These are phyloP conservation scores for Tolypocladium guangdongense DNA, from an alignment of 2,329 filamentous ascomycete genomes.

Conservation along the genomic window DNA sequence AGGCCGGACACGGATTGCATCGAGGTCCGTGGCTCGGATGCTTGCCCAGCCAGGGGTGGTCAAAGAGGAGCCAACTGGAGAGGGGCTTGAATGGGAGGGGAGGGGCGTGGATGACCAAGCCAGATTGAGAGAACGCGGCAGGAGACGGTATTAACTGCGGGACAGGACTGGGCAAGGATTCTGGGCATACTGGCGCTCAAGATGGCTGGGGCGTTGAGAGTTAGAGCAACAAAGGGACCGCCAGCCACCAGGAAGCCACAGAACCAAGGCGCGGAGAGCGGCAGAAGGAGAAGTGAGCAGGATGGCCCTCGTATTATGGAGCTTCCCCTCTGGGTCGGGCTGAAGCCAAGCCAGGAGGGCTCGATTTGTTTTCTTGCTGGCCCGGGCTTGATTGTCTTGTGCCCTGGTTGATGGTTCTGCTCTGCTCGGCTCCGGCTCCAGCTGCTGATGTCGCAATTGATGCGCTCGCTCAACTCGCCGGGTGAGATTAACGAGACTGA, in stretches of 20 bases:
- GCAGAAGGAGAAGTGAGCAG: not conserved
- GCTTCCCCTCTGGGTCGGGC: not conserved
- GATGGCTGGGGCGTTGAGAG: not conserved
- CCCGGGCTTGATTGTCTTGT: not conserved
- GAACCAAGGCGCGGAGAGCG: not conserved
- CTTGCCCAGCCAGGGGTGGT: not conserved
- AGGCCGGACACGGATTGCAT: not conserved
- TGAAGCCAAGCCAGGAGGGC: not conserved
- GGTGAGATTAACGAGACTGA: not conserved
- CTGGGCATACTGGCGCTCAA: not conserved
- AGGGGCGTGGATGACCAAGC: not conserved
- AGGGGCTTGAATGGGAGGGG: not conserved
- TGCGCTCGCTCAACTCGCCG: not conserved
- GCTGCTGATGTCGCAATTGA: not conserved
- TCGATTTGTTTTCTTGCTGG: not conserved
- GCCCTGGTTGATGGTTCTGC: not conserved
- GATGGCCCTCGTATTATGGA: not conserved
- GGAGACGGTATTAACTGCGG: not conserved
- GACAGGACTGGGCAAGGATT: not conserved
- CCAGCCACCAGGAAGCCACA: not conserved
- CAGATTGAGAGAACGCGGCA: not conserved
- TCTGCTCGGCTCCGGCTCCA: not conserved
- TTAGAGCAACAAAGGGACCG: not conserved
- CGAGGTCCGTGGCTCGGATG: not conserved
- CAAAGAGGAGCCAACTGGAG: not conserved